Base-by-base conservation (phyloP, 2,329 filamentous ascomycete genomes). In the Penicillium sp. region DNA sequence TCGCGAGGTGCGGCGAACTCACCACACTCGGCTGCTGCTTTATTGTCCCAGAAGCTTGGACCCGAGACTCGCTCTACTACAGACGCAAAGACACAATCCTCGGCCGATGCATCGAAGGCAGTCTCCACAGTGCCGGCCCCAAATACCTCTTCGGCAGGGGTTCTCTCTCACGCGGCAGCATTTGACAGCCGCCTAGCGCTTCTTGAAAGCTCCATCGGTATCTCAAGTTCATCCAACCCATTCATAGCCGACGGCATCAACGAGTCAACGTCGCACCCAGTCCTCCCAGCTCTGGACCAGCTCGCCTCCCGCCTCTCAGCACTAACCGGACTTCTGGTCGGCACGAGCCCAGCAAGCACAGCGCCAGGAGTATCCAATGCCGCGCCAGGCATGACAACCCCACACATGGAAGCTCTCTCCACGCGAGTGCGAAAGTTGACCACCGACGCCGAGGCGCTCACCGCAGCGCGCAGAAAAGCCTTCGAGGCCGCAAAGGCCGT, bases 161-260 rank as follows among this genome's bases (percentile, higher is more conserved):
- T 87, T 24, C 75, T 96, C 32, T 81, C 83, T 31, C 87, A 89
- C 67, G 85, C 88, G 6, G 87, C 90, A 22, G 86, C 93, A 55
- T 96, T 98, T 61, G 91, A 97, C 64, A 78, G 81, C 28, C 82
- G 93, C 5, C 79, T 98, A 19, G 74, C 84, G 3, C 74, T 85
- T 28, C 75, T 98, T 42, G 93, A 98, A 72, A 82, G 82, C 57
- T 80, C 83, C 1, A 78, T 98, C 26, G 93, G 93, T 9, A 78
- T 95, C 43, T 85, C 82, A 35, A 82, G 83, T 21, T 81, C 83
- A 0, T 78, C 81, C 10, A 75, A 86, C 56, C 78, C 84, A 1
- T 67, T 70, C 50, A 60, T 71, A 40, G 57, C 64, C 22, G 64
- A 67, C 31, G 64, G 64, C 21, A 54, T 82, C 83, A 57, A 70